Percentiles rank a stretch among this genome's conserved stretches.
Conservation (phyloP, 2,329 filamentous ascomycete species). For the Aspergillus bombycis region DNA sequence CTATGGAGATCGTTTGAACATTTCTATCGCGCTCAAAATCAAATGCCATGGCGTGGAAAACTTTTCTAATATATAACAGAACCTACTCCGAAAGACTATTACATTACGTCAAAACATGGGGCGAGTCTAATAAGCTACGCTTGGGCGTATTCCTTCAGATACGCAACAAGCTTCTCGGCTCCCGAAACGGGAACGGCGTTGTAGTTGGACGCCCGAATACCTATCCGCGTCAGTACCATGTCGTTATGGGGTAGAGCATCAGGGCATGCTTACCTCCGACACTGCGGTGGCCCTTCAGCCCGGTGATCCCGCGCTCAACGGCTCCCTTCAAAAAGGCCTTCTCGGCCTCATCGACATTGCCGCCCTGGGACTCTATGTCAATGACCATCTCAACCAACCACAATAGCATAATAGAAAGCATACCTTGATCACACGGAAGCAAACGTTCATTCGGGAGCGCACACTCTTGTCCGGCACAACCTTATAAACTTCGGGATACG, state of each 20-base stretch:
- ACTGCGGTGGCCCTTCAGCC: conserved; percentile 84
- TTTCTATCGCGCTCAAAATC: background rate
- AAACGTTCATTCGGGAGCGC: conserved; percentile 92
- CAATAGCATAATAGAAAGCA: background rate
- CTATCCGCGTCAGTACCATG: conserved; percentile 11
- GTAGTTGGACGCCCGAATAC: conserved; percentile 83
- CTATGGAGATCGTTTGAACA: background rate
- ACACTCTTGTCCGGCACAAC: conserved; percentile 75
- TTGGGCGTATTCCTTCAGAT: conserved; percentile 51
- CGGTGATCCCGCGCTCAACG: conserved; percentile 69
- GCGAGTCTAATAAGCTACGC: background rate
- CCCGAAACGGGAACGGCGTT: conserved; percentile 70
- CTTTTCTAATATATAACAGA: background rate
- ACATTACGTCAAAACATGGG: background rate
- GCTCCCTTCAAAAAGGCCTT: conserved; percentile 78
- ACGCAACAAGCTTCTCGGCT: conserved; percentile 46
- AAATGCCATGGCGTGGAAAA: background rate
- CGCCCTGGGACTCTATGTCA: conserved; percentile 45
- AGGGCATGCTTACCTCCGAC: conserved; percentile 64
- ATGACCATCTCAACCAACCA: background rate
- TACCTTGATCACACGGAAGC: conserved; percentile 72
- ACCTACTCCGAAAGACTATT: background rate
- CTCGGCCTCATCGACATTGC: conserved; percentile 68
- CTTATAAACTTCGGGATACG: conserved; percentile 70
- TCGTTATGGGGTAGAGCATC: background rate